Conservation (phyloP, 1,284 basidiomycete species). For the Boletus coffeatus region DNA sequence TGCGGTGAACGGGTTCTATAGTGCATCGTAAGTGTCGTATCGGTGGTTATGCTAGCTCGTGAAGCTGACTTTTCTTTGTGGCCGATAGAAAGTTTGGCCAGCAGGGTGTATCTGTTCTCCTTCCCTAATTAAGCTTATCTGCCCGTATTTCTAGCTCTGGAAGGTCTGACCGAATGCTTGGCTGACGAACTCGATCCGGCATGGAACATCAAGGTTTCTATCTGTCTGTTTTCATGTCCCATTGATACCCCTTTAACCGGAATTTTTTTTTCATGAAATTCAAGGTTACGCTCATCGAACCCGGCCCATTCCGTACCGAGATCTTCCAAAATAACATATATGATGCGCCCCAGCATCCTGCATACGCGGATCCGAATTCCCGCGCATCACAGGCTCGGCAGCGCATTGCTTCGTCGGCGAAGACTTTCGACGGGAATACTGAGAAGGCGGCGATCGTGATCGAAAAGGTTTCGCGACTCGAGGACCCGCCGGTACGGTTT, state of each 20-base stretch:
- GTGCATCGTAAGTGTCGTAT: slow-evolving; percentile 23
- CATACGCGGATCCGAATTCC: slow-evolving; percentile 15
- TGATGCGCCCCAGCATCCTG: slow-evolving; percentile 14
- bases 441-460: slow-evolving; percentile 18
- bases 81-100: slow-evolving; percentile 23
- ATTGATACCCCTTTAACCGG: neutral
- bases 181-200: slow-evolving; percentile 23
- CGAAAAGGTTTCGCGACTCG: slow-evolving; percentile 14
- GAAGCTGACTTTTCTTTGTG: neutral
- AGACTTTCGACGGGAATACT: slow-evolving; percentile 12
- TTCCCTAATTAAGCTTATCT: neutral
- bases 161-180: slow-evolving; percentile 26
- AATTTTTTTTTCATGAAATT: neutral
- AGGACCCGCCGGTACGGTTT: slow-evolving; percentile 18
- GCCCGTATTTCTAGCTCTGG: slow-evolving; percentile 20
- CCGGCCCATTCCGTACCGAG: slow-evolving; percentile 22
- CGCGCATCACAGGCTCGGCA: slow-evolving; percentile 6
- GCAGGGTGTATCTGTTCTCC: neutral
- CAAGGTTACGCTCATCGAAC: slow-evolving; percentile 22
- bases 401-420: neutral
- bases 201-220: slow-evolving; percentile 30
- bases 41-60: neutral
- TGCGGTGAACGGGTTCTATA: slow-evolving; percentile 12
- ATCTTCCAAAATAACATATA: slow-evolving; percentile 5
- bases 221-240: neutral